A percentile compares a stretch with the other conserved stretches of the same genome.
These are phyloP conservation scores for Emergomyces orientalis DNA, from an alignment of 2,329 filamentous ascomycete genomes.

Conservation along the genomic window DNA sequence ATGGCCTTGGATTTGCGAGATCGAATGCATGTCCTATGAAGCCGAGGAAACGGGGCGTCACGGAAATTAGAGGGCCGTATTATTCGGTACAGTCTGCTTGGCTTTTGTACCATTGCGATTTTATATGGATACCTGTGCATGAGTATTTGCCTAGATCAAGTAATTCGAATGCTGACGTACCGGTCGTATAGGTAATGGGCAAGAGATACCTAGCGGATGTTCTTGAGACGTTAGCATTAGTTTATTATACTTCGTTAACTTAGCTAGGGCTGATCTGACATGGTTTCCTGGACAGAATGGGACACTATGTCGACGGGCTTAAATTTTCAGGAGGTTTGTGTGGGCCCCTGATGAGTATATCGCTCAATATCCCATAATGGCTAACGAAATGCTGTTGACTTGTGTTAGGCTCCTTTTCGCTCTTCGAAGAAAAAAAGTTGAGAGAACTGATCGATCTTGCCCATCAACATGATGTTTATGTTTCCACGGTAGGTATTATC, in stretches of 20 bases:
- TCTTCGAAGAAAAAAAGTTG: slow-evolving; percentile 40
- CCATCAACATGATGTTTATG: slow-evolving; percentile 43
- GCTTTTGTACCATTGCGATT: neutral
- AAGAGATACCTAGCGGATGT: slow-evolving; percentile 45
- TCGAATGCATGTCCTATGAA: slow-evolving; percentile 43
- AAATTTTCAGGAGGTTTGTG: slow-evolving; percentile 43
- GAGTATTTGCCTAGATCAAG: neutral
- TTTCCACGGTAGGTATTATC: slow-evolving; percentile 38
- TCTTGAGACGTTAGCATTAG: slow-evolving; percentile 39
- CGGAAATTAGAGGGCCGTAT: slow-evolving; percentile 49
- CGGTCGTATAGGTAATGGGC: slow-evolving; percentile 37
- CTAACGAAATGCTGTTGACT: neutral
- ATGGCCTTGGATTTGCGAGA: slow-evolving; percentile 44
- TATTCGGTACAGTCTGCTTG: slow-evolving; percentile 36
- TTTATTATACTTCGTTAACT: neutral
- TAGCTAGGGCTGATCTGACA: neutral
- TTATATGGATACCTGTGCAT: neutral
- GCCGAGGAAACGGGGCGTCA: slow-evolving; percentile 42
- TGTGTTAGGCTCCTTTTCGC: slow-evolving; percentile 39
- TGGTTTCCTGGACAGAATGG: slow-evolving; percentile 35
- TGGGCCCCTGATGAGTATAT: too few relatives aligned
- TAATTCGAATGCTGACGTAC: slow-evolving; percentile 7
- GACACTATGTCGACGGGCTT: slow-evolving; percentile 45
- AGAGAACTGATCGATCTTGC: slow-evolving; percentile 43
- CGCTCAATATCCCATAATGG: neutral